A percentile compares a stretch with the other conserved stretches of the same genome.
phyloP scores from a whole-genome alignment of 2,329 filamentous ascomycete genomes.

The Ophiocordyceps unilateralis region DNA sequence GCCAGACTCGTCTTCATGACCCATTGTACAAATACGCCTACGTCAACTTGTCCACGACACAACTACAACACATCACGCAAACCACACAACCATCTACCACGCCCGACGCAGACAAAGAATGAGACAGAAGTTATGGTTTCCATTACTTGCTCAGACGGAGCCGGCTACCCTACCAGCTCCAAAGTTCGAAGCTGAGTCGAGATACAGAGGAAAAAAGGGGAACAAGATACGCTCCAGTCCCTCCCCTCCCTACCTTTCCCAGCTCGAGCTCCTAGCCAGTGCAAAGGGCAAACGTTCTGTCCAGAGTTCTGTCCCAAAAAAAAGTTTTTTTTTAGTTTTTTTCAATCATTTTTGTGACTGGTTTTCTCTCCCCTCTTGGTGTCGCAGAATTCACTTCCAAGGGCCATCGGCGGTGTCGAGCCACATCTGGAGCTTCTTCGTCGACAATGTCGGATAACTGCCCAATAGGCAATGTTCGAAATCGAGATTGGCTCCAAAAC shows the following conservation, averaged over 20 bases:
- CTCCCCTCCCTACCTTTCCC: neutral
- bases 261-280: constrained; percentile 2
- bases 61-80: too few relatives aligned
- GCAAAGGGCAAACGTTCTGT: constrained; percentile 3
- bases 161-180: constrained; percentile 2
- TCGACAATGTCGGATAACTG: too few relatives aligned
- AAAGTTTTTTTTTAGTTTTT: constrained; percentile 11
- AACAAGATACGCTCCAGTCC: too few relatives aligned
- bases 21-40: too few relatives aligned
- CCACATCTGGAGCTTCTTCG: neutral
- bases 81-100: too few relatives aligned
- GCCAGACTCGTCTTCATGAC: too few relatives aligned
- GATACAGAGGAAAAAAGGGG: neutral
- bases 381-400: neutral
- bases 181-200: neutral
- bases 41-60: too few relatives aligned
- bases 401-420: neutral
- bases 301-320: constrained; percentile 9
- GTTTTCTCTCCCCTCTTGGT: neutral
- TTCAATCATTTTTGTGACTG: constrained; percentile 10
- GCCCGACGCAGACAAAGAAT: neutral
- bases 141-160: constrained; percentile 3
- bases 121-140: constrained; percentile 3
- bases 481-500: too few relatives aligned
- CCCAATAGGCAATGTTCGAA: too few relatives aligned